Base-by-base conservation (phyloP, 2,329 filamentous ascomycete genomes). In the Zasmidium cellare region DNA sequence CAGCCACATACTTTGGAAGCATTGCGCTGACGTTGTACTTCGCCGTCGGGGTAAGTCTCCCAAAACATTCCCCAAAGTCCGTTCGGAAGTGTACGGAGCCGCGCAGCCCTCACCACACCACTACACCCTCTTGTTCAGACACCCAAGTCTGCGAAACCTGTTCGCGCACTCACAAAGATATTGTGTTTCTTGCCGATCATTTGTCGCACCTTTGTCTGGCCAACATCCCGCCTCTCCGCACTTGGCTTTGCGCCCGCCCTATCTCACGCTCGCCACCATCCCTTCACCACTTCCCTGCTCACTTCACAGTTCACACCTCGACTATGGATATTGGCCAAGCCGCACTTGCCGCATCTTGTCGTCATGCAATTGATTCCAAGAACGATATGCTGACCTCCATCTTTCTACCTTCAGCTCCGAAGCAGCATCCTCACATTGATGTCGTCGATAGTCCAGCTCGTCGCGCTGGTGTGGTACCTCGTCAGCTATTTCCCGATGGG, bases 401-500 rank as follows among this genome's bases (percentile, higher is more conserved):
- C 48, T 25, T 22, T 59, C 47, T n/a, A n/a, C n/a, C n/a, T n/a
- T 48, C 61, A 96, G 92, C 86, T 96, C 65, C 89, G 89, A 73
- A 93, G 83, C 72, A 92, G 90, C 44, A 77, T 96, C 61, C 84
- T 97, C 64, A 97, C 94, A 16, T 80, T 97, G 55, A 79, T 97
- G 63, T 89, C 92, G 20, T 87, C 91, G 61, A 82, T 97, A 59
- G 79, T 92, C 66, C 94, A 99, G 74, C 81, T 97, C 55, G 87
- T 87, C 53, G 90, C 89, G 62, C 80, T 97, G 63, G 65, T 91
- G 48, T 97, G 93, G 93, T 97, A 97, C 77, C 82, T 97, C 48
- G 87, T 97, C 75, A 96, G 91, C 77, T 99, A 99, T 76, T 97
- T 97, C 70, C 94, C 94, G 23, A 96, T 97, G 92, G 94, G 94